Conservation (phyloP, 2,329 filamentous ascomycete species). For the Nemania diffusa region DNA sequence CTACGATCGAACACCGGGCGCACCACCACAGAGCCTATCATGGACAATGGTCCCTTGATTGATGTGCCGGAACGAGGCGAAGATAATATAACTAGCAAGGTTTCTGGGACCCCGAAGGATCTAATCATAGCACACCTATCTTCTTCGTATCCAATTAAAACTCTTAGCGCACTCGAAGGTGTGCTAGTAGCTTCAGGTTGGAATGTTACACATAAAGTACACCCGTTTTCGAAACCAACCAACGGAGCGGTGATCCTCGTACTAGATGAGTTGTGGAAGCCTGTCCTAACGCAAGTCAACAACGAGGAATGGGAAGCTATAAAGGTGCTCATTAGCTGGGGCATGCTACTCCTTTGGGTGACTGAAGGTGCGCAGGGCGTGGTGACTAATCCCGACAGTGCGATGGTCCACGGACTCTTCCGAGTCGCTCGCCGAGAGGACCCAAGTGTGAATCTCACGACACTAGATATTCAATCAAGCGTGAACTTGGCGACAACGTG, state of each 20-base stretch:
- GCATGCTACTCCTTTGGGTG: conserved; percentile 43
- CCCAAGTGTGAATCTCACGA: conserved; percentile 17
- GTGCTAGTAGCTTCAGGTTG: conserved; percentile 3
- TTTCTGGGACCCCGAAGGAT: not conserved
- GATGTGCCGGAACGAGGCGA: too few species aligned
- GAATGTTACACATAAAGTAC: not conserved
- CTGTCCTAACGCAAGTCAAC: not conserved
- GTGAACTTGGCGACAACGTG: conserved; percentile 32
- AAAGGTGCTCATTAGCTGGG: conserved; percentile 38
- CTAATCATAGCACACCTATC: not conserved
- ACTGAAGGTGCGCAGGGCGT: conserved; percentile 40
- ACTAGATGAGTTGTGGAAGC: not conserved
- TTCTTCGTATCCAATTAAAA: not conserved
- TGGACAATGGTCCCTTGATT: not conserved
- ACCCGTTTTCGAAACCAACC: not conserved
- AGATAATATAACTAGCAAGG: too few species aligned
- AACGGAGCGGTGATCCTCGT: conserved; percentile 12
- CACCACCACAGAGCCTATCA: not conserved
- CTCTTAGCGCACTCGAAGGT: not conserved
- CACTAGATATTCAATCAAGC: conserved; percentile 35
- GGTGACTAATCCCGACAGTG: conserved; percentile 41
- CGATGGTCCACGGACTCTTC: conserved; percentile 41
- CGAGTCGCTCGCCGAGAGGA: conserved; percentile 41
- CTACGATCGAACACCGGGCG: not conserved
- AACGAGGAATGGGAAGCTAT: conserved; percentile 39